A percentile compares a stretch with the other conserved stretches of the same genome.
phyloP scores from a whole-genome alignment of 805 yeast species.

The Candida ponderosae region DNA sequence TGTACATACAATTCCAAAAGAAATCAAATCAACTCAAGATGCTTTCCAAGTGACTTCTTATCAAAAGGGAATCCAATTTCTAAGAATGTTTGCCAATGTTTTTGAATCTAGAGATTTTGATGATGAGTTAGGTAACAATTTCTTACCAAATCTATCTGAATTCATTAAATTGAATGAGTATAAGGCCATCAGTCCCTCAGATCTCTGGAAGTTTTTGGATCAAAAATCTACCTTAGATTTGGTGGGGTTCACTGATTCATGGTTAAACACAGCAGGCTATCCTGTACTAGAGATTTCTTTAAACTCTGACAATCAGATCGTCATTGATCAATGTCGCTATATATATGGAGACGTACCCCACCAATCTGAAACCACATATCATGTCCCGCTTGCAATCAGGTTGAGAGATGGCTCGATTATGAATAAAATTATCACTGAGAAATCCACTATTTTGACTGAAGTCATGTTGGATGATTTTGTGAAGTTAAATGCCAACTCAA shows the following conservation, averaged over 20 bases:
- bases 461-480: slow-evolving; percentile 23
- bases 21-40: slow-evolving; percentile 31
- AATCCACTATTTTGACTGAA: slow-evolving; percentile 20
- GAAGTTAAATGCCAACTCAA: slow-evolving; percentile 34
- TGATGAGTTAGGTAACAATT: slow-evolving; percentile 22
- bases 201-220: slow-evolving; percentile 42
- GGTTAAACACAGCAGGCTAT: slow-evolving; percentile 54
- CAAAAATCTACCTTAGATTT: slow-evolving; percentile 32
- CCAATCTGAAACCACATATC: slow-evolving; percentile 37
- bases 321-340: slow-evolving; percentile 32
- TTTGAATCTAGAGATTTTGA: slow-evolving; percentile 26
- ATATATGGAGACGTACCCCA: slow-evolving; percentile 14
- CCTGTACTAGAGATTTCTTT: slow-evolving; percentile 39
- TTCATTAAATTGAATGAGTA: slow-evolving; percentile 28
- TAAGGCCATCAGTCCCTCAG: slow-evolving; percentile 38
- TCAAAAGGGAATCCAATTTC: slow-evolving; percentile 50
- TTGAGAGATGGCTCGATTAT: slow-evolving; percentile 25
- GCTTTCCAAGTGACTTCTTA: slow-evolving; percentile 46
- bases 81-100: slow-evolving; percentile 43
- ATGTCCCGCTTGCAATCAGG: slow-evolving; percentile 48
- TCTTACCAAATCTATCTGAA: slow-evolving; percentile 27
- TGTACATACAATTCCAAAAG: slow-evolving; percentile 21
- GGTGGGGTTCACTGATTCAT: slow-evolving; percentile 45
- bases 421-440: slow-evolving; percentile 36
- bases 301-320: slow-evolving; percentile 21